Base-by-base conservation (phyloP, 345 rosid species). In the Erodium maritimum region DNA sequence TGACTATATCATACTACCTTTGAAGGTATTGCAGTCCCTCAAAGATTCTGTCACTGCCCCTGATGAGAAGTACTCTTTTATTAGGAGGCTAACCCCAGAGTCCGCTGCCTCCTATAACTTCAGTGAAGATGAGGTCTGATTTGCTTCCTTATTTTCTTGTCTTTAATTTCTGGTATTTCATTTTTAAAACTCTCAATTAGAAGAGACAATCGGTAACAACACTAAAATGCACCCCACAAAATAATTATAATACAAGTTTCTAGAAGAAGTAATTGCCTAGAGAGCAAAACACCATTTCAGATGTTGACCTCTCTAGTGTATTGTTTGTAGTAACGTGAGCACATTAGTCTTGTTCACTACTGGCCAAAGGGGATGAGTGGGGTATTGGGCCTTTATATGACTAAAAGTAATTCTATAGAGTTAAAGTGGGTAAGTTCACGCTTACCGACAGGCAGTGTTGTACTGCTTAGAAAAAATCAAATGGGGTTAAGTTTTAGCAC, bases 1-100 rank as follows among this genome's bases (percentile, higher is more conserved):
- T 67, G 96, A 88, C 67, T 93, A 86, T 66, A 88, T 93, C 56
- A 83, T 93, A 61, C 94, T 94, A 7, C 99, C 96, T 22, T 68
- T 93, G 61, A 93, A 93, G 79, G 86, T 93, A 5, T 52, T 93
- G 73, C 87, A 86, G 56, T 88, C 94, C 63, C 91, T 93, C 7
- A 88, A 93, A 64, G 94, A 93, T 60, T 83, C 95, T 2, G 56
- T 73, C 16, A 77, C 76, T 53, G 37, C 77, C 68, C 83, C 83
- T 1, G 85, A 88, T 67, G 96, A 86, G 63, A 93, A 93, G 69
- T 88, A 88, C 78, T 79, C 93, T 53, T 93, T 82, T 19, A 70
- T 74, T 57, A 68, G 67, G 70, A 85, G 90, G 65, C 73, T 93
- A 52, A 76, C 95, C 45, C 88, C 88, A 50, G 69, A 83, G 56